Evolutionary conservation across 2,329 filamentous ascomycete genomes (phyloP), one percentile per base, ranked within the genome.

Genomic region (Nemania abortiva): DNA sequence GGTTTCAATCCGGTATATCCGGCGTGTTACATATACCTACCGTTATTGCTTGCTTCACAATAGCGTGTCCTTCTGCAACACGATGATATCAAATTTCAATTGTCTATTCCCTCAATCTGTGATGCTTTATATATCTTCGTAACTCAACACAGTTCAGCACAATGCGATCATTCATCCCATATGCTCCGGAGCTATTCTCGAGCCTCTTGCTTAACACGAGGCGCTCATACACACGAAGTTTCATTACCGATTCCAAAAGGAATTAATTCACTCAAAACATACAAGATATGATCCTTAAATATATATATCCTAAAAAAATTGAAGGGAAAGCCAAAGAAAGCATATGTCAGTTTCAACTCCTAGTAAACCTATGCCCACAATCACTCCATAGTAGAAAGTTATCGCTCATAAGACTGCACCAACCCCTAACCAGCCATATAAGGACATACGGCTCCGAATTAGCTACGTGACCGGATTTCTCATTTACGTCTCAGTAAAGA

Each of bases 61-160:
- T 42, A 42, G 13, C 37, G 37, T 15, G 37, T 42, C 37, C 3
- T 11, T 34, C 9, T 34, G 13, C 37, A 11, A 42, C 37, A 42
- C 13, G 11, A 49, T 53, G 55, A 59, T 63, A 54, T 42, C 45
- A 47, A 55, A 18, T 60, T 62, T 54, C 27, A 47, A 59, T 39
- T 50, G 24, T 50, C 37, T 55, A 50, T 39, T 7, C 10, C 11
- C 20, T 18, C 22, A 45, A 7, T 9, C 6, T 27, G 20, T 15
- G 20, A 50, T 53, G 18, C 13, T 47, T 20, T 52, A 3, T 20
- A 52, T 20, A 20, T 31, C 11, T 42, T 11, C 37, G 13, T 6
- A 42, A 42, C 11, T 42, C 6, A 42, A 42, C 11, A 42, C 13
- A 42, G 11, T 42, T 42, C 13, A 42, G 13, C 11, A 42, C 13